phyloP scores from a whole-genome alignment of 352 stramenopile species.

The Pythium aristosporum region DNA sequence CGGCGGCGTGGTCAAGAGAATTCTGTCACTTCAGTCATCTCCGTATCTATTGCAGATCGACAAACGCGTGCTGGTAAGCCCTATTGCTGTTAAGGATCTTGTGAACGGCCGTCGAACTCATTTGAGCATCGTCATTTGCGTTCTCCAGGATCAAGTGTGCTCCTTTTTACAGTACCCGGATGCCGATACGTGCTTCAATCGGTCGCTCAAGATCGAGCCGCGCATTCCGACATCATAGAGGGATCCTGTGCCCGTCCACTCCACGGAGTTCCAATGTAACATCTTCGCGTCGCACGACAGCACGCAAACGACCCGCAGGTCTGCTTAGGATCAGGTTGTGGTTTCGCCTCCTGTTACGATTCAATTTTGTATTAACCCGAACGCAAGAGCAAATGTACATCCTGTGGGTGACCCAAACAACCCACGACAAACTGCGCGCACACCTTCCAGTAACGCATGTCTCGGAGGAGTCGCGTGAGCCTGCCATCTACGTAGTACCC shows the following conservation, averaged over 20 bases:
- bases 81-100: neutral
- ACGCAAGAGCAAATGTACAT: no score
- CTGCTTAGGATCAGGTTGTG: no score
- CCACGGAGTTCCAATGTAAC: neutral
- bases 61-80: constrained; percentile 76
- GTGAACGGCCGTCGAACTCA: neutral
- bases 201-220: constrained; percentile 81
- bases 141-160: constrained; percentile 70
- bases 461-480: no score
- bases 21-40: constrained; percentile 68
- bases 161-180: constrained; percentile 58
- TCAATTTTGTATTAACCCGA: no score
- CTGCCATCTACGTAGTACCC: no score
- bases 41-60: constrained; percentile 79
- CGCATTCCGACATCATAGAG: constrained; percentile 51
- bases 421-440: no score
- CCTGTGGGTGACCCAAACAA: neutral
- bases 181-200: constrained; percentile 72
- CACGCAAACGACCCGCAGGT: no score
- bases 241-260: neutral
- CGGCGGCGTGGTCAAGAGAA: constrained; percentile 49
- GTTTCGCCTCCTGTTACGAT: no score
- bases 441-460: no score
- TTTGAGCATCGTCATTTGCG: neutral
- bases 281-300: neutral